phyloP scores from a whole-genome alignment of 495 filamentous ascomycete species.

The Cetradonia linearis region DNA sequence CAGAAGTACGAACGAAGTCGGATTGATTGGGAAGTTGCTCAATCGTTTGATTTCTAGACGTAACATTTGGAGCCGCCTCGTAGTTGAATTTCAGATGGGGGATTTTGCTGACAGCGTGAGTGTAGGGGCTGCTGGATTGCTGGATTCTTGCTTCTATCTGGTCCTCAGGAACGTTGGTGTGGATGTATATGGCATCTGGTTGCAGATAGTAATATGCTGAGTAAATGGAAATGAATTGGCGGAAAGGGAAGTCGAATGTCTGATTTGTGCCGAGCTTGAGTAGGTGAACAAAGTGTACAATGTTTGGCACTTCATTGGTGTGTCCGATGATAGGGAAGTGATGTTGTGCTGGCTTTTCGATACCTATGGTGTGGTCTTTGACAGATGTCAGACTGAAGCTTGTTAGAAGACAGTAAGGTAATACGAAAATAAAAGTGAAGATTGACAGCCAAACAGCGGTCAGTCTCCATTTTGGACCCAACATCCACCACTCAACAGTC shows the following conservation, averaged over 20 bases:
- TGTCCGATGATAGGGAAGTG: neutral
- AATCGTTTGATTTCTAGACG: neutral
- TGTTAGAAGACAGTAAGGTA: neutral
- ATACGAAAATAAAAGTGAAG: neutral
- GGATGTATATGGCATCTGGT: slow-evolving; percentile 1
- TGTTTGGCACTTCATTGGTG: neutral
- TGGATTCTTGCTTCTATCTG: neutral
- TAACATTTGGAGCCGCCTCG: neutral
- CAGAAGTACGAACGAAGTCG: slow-evolving; percentile 8
- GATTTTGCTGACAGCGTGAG: neutral
- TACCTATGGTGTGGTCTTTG: neutral
- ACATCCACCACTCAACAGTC: neutral
- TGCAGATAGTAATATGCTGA: slow-evolving; percentile 1
- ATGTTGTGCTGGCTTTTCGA: neutral
- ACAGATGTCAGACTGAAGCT: neutral
- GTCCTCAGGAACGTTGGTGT: neutral
- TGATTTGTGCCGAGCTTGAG: neutral
- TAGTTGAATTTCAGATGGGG: neutral
- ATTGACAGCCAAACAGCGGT: neutral
- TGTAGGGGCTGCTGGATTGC: neutral
- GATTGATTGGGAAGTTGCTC: neutral
- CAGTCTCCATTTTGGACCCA: neutral
- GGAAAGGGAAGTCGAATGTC: slow-evolving; percentile 8
- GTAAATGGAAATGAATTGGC: slow-evolving; percentile 8
- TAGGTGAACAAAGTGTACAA: neutral